These are phyloP conservation scores for Chalara sp. DNA, from an alignment of 2,329 filamentous ascomycete genomes.

Conservation along the genomic window DNA sequence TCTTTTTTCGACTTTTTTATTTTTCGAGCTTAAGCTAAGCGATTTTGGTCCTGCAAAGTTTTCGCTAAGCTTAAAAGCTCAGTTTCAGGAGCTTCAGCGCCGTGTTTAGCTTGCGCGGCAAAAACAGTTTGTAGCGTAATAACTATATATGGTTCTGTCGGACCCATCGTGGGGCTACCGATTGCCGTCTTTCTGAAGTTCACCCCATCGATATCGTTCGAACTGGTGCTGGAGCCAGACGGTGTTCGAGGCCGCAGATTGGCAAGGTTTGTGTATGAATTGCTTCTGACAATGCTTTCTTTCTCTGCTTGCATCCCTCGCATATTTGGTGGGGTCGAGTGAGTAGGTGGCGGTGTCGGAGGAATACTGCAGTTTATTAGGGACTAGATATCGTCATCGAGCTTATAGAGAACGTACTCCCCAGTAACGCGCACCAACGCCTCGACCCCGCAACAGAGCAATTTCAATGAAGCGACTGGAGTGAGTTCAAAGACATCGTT, in stretches of 20 bases:
- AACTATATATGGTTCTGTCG: conserved; percentile 45
- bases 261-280: conserved; percentile 40
- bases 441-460: conserved; percentile 69
- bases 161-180: conserved; percentile 16
- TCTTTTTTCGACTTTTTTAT: too few relatives aligned
- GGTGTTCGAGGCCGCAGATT: conserved; percentile 19
- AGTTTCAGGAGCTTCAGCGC: too few relatives aligned
- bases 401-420: conserved; percentile 36
- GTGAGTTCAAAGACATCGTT: conserved; percentile 69
- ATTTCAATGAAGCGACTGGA: conserved; percentile 67
- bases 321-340: conserved; percentile 58
- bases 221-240: conserved; percentile 15
- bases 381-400: conserved; percentile 5
- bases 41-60: too few relatives aligned
- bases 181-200: conserved; percentile 34
- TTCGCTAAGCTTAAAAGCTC: too few relatives aligned
- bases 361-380: conserved; percentile 53
- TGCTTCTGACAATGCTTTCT: conserved; percentile 49
- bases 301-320: conserved; percentile 56
- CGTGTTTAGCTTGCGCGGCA: too few relatives aligned
- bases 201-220: conserved; percentile 47
- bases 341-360: conserved; percentile 65
- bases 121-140: conserved; percentile 63
- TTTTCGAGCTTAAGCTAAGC: too few relatives aligned
- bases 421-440: conserved; percentile 65